Evolutionary conservation across 129 eudicot species (phyloP).

Genomic region (Lactuca saligna): DNA sequence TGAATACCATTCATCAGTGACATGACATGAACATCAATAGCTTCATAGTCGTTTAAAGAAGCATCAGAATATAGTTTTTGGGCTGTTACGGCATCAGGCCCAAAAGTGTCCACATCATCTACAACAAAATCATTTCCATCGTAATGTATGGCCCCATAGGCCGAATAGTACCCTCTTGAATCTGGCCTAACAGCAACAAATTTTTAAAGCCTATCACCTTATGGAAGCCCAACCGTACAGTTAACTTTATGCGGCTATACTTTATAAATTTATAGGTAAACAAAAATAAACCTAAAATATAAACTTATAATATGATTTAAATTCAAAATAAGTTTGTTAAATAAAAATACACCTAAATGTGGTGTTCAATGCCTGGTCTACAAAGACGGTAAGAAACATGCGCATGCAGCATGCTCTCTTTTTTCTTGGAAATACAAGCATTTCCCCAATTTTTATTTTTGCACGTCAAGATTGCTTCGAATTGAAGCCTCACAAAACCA

Average conservation of each 20-base stretch:
- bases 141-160: background rate
- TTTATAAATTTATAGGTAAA: too few species aligned
- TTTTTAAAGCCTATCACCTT: too few species aligned
- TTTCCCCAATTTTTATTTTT: too few species aligned
- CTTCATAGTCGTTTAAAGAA: background rate
- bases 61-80: too few species aligned
- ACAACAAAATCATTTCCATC: too few species aligned
- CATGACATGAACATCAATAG: background rate
- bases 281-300: too few species aligned
- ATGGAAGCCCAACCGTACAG: background rate
- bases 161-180: background rate
- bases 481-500: background rate
- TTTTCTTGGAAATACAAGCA: conserved; percentile 18
- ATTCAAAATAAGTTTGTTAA: background rate
- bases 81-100: background rate
- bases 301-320: too few species aligned
- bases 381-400: background rate
- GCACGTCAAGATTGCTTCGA: conserved; percentile 18
- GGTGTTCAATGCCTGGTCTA: background rate
- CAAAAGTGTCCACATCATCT: background rate
- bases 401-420: conserved; percentile 16
- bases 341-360: background rate
- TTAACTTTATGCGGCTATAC: background rate
- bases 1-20: too few species aligned
- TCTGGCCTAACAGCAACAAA: background rate